Conservation (phyloP, 2,329 filamentous ascomycete species). For the Trichoderma sp. region DNA sequence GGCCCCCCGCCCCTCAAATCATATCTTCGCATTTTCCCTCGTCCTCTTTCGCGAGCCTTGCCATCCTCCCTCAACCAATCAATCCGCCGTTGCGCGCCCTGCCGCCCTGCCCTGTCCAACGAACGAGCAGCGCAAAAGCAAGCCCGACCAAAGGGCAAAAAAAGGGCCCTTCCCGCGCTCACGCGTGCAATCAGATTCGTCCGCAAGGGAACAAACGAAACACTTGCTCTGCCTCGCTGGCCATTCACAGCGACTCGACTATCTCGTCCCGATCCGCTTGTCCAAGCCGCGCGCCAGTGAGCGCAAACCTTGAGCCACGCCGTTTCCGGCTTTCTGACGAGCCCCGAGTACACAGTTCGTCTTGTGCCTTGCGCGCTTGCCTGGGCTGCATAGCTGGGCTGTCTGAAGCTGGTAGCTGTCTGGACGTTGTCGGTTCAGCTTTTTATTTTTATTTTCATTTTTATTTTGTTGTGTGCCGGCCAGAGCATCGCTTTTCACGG, state of each 20-base stretch:
- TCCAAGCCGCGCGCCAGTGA: constrained; percentile 15
- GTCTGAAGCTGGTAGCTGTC: not conserved
- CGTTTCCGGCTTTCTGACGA: not conserved
- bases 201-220: constrained; percentile 19
- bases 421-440: not conserved
- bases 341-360: not conserved
- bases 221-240: constrained; percentile 22
- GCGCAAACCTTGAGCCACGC: constrained; percentile 13
- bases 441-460: too few relatives aligned
- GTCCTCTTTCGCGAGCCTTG: constrained; percentile 36
- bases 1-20: constrained; percentile 50
- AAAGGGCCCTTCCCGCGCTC: constrained; percentile 22
- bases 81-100: constrained; percentile 33
- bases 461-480: too few relatives aligned
- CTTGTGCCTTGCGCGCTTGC: not conserved
- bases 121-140: constrained; percentile 5
- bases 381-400: not conserved
- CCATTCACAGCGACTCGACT: constrained; percentile 25
- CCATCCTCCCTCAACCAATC: constrained; percentile 44
- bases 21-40: constrained; percentile 45
- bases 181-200: constrained; percentile 26
- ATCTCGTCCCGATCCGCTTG: constrained; percentile 23
- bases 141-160: constrained; percentile 17
- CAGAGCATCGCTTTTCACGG: not conserved
- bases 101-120: constrained; percentile 35